Evolutionary conservation across 495 filamentous ascomycete genomes (phyloP).

Genomic region (Penicillium steckii): DNA sequence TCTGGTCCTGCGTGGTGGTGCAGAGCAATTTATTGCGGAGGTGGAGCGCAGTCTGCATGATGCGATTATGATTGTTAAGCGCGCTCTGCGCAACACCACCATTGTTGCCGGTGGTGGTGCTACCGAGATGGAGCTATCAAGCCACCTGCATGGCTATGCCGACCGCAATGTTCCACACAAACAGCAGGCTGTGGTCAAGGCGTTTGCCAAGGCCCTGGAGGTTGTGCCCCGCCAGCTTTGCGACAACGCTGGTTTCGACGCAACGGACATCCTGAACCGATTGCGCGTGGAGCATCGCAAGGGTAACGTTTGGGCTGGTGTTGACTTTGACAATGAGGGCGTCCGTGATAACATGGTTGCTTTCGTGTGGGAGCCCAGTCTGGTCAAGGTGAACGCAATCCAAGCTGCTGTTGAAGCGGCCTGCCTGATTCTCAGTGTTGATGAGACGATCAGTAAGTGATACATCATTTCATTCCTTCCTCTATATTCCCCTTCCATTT

Average conservation of each 20-base stretch:
- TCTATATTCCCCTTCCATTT: background rate
- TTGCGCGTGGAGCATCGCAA: slow-evolving; percentile 92
- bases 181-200: slow-evolving; percentile 96
- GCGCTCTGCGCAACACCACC: slow-evolving; percentile 85
- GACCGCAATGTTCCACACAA: slow-evolving; percentile 91
- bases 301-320: slow-evolving; percentile 89
- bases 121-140: slow-evolving; percentile 93
- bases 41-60: slow-evolving; percentile 96
- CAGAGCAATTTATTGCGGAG: slow-evolving; percentile 98
- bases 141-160: slow-evolving; percentile 86
- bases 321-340: slow-evolving; percentile 91
- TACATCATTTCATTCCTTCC: background rate
- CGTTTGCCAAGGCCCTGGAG: slow-evolving; percentile 95
- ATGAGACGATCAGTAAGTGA: slow-evolving; percentile 86
- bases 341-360: slow-evolving; percentile 87
- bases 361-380: slow-evolving; percentile 95
- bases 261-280: slow-evolving; percentile 93
- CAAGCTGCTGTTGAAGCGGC: slow-evolving; percentile 93
- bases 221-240: slow-evolving; percentile 95
- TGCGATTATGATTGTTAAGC: slow-evolving; percentile 99
- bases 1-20: slow-evolving; percentile 88
- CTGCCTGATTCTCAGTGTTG: slow-evolving; percentile 92
- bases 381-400: slow-evolving; percentile 97
- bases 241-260: slow-evolving; percentile 97
- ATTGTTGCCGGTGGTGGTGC: slow-evolving; percentile 97